Evolutionary conservation across 169 alveolate species (phyloP).

Genomic region (Eimeria tenella): DNA sequence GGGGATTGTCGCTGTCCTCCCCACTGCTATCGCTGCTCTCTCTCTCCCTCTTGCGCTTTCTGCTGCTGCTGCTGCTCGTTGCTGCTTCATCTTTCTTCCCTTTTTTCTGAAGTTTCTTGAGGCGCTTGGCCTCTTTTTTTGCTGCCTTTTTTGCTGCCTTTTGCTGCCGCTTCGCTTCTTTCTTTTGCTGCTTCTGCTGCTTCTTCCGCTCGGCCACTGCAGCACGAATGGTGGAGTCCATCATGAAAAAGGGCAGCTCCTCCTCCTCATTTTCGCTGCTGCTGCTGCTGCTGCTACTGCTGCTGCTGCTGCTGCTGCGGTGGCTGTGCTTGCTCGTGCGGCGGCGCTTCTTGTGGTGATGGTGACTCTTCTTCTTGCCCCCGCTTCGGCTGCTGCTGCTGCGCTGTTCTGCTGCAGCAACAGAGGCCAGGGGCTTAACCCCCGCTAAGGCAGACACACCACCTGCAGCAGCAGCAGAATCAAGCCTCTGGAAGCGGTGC

Average conservation of each 20-base stretch:
- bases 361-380: not conserved
- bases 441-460: not conserved
- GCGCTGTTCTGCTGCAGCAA: not conserved
- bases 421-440: not conserved
- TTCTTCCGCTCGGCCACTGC: constrained; percentile 68
- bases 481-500: not conserved
- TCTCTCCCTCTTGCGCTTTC: not conserved
- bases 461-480: not conserved
- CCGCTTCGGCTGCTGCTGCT: not conserved
- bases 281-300: not conserved
- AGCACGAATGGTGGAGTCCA: constrained; percentile 75
- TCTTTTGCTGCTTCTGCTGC: constrained; percentile 38
- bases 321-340: not conserved
- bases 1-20: not conserved
- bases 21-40: not conserved
- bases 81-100: not conserved
- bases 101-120: not conserved
- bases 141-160: constrained; percentile 43
- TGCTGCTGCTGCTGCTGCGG: constrained; percentile 11
- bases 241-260: constrained; percentile 74
- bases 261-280: constrained; percentile 44
- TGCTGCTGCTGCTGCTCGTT: not conserved
- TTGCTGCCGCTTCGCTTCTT: constrained; percentile 27
- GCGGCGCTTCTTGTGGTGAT: not conserved
- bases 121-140: constrained; percentile 10